Conservation (phyloP, 2,329 filamentous ascomycete species). For the Mycosphaerella arachidis region DNA sequence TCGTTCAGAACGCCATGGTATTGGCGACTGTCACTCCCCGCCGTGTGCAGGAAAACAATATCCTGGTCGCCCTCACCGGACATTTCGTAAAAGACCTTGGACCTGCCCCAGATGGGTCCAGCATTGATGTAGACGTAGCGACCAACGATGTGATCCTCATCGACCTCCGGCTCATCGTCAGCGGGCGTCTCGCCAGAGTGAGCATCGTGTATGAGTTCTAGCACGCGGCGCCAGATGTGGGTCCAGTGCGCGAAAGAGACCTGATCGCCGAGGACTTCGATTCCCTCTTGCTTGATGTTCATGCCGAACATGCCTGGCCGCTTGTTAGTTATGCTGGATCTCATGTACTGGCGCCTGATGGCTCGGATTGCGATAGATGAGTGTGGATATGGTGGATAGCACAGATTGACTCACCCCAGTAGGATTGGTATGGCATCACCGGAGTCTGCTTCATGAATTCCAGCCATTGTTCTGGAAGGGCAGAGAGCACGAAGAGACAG, state of each 20-base stretch:
- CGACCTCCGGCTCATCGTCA: slow-evolving; percentile 36
- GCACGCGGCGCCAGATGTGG: slow-evolving; percentile 45
- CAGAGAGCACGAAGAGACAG: slow-evolving; percentile 37
- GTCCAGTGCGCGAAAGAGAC: slow-evolving; percentile 43
- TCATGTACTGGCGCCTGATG: slow-evolving; percentile 13
- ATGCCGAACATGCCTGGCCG: slow-evolving; percentile 37
- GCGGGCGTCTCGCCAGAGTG: slow-evolving; percentile 43
- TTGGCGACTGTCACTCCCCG: slow-evolving; percentile 45
- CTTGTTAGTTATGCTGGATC: slow-evolving; percentile 11
- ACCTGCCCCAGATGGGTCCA: slow-evolving; percentile 45
- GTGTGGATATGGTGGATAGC: neutral
- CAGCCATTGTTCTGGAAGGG: slow-evolving; percentile 45
- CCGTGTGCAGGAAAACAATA: slow-evolving; percentile 37
- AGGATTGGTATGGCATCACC: slow-evolving; percentile 43
- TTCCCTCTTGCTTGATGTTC: slow-evolving; percentile 48
- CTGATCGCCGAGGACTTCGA: slow-evolving; percentile 45
- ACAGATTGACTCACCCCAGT: slow-evolving; percentile 38
- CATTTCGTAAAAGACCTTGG: slow-evolving; percentile 49
- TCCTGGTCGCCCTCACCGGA: slow-evolving; percentile 45
- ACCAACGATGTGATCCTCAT: slow-evolving; percentile 45
- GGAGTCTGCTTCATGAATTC: slow-evolving; percentile 44
- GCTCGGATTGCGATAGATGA: slow-evolving; percentile 1
- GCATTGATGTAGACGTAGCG: slow-evolving; percentile 44
- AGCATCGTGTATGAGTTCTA: slow-evolving; percentile 47
- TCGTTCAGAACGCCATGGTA: slow-evolving; percentile 53